These are phyloP conservation scores for Phytopythium mirpurense DNA, from an alignment of 352 stramenopile genomes.

Conservation along the genomic window DNA sequence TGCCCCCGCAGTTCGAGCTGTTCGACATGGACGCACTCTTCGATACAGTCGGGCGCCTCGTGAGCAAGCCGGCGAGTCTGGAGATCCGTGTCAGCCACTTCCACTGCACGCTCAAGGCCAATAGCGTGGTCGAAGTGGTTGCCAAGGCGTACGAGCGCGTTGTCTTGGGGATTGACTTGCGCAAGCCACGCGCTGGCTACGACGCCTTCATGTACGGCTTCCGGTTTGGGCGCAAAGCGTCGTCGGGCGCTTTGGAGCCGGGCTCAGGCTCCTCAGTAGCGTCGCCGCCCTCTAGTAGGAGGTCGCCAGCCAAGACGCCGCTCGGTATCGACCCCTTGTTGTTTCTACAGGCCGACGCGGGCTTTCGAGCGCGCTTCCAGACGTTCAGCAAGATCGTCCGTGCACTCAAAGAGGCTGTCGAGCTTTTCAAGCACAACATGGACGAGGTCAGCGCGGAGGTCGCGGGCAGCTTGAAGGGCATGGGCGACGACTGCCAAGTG, in stretches of 20 bases:
- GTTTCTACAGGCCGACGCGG: slow-evolving; percentile 4
- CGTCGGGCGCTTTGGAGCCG: slow-evolving; percentile 7
- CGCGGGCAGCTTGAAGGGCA: slow-evolving; percentile 39
- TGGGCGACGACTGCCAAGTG: slow-evolving; percentile 43
- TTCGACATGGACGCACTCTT: slow-evolving; percentile 63
- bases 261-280: neutral
- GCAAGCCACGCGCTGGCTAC: slow-evolving; percentile 37
- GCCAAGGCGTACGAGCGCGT: slow-evolving; percentile 61
- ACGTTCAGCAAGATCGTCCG: slow-evolving; percentile 58
- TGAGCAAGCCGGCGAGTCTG: slow-evolving; percentile 40
- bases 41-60: slow-evolving; percentile 36
- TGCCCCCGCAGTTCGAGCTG: slow-evolving; percentile 33
- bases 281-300: neutral
- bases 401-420: slow-evolving; percentile 40
- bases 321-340: slow-evolving; percentile 9
- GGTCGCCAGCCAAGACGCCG: slow-evolving; percentile 1
- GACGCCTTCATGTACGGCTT: slow-evolving; percentile 66
- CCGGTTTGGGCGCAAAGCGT: slow-evolving; percentile 57
- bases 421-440: slow-evolving; percentile 55
- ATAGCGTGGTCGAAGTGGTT: slow-evolving; percentile 53
- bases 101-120: slow-evolving; percentile 48
- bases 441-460: slow-evolving; percentile 48
- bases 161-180: slow-evolving; percentile 56
- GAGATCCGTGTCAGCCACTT: slow-evolving; percentile 49
- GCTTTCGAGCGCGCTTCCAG: slow-evolving; percentile 42